These are phyloP conservation scores for Phaeotremella skinneri DNA, from an alignment of 768 basidiomycete genomes.

Conservation along the genomic window DNA sequence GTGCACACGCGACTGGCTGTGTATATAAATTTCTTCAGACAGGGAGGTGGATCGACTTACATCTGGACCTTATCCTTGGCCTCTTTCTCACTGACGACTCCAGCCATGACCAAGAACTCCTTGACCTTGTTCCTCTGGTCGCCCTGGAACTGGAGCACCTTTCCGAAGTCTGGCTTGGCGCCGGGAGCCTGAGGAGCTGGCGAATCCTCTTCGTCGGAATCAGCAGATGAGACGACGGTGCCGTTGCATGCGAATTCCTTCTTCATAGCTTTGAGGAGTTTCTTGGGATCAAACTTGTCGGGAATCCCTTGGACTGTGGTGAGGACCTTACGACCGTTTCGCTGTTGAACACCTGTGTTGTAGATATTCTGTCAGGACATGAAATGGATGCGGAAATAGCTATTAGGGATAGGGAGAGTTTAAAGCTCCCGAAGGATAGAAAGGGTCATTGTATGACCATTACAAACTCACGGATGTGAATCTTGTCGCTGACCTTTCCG, in stretches of 20 bases:
- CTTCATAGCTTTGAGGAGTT: constrained; percentile 97
- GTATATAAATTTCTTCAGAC: too few species aligned
- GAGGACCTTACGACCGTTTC: constrained; percentile 97
- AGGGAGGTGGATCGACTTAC: too few species aligned
- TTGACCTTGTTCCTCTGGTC: constrained; percentile 92
- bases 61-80: constrained; percentile 52
- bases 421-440: background rate
- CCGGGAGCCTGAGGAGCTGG: constrained; percentile 26
- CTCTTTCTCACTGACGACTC: constrained; percentile 50
- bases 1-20: too few species aligned
- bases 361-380: background rate
- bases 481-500: constrained; percentile 48
- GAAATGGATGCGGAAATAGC: background rate
- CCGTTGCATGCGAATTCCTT: constrained; percentile 99
- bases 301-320: constrained; percentile 95
- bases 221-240: constrained; percentile 66
- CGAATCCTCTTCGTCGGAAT: constrained; percentile 39
- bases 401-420: too few species aligned
- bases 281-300: constrained; percentile 94
- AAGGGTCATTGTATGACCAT: background rate
- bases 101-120: constrained; percentile 70
- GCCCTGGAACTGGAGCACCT: constrained; percentile 97
- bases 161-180: constrained; percentile 82
- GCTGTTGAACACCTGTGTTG: constrained; percentile 77
- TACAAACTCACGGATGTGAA: constrained; percentile 51